Evolutionary conservation across 257 asterid genomes (phyloP), one percentile per base, ranked within the genome.

Genomic region (Ilex aquifolium): DNA sequence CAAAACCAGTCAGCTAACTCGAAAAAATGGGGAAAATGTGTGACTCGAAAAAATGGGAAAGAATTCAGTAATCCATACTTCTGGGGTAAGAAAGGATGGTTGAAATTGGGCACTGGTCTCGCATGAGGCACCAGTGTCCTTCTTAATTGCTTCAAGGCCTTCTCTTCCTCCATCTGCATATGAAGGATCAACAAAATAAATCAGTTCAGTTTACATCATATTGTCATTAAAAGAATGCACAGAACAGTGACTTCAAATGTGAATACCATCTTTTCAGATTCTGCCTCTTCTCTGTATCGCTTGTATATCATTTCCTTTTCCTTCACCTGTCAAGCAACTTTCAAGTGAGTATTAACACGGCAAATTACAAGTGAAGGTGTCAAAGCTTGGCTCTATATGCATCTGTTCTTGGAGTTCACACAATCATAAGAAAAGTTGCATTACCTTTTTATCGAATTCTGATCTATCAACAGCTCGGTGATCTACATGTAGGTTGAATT

Each of bases 241-340:
- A 21, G 1, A 21, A 21, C 27, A 21, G 27, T 21, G 27, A 21
- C 27, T 21, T 21, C 1, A 21, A 21, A 21, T 21, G 42, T 40
- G 10, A 63, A 50, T 76, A 86, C 98, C 98, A 80, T 82, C 72
- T 64, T 85, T 62, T 79, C 94, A 67, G 91, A 74, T 57, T 93
- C 99, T 61, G 95, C 88, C 69, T 93, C 99, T 58, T 93, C 97
- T 73, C 95, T 75, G 65, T 89, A 82, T 76, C 96, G 81, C 83
- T 90, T 84, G 70, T 93, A 83, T 46, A 76, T 71, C 70, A 63
- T 66, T 74, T 93, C 97, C 70, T 90, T 93, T 80, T 90, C 97
- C 88, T 90, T 85, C 30, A 88, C 76, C 95, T 89, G 88, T 15
- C 52, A 60, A 44, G 31, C 57, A 53, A 21, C 60, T 31, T 50